Percentiles rank a stretch among this genome's conserved stretches.
Conservation (phyloP, 805 yeast genomes). For the Candida taoyuanica region DNA sequence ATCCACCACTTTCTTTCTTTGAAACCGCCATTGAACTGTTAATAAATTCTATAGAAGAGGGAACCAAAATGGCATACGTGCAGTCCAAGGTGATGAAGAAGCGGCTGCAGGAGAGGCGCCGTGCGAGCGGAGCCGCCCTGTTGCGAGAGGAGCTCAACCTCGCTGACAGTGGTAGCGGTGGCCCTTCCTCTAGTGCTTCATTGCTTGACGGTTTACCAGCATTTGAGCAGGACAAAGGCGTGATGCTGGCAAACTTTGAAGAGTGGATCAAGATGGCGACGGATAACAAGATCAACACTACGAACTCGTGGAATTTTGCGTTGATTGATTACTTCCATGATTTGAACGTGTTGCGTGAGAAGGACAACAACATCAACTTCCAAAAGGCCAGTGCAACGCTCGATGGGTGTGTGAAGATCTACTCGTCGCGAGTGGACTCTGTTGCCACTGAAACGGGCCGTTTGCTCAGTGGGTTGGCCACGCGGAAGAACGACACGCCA, state of each 20-base stretch:
- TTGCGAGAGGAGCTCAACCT: slow-evolving; percentile 27
- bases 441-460: slow-evolving; percentile 88
- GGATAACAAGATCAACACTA: slow-evolving; percentile 61
- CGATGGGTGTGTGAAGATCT: slow-evolving; percentile 92
- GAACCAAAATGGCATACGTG: slow-evolving; percentile 23
- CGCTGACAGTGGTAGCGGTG: slow-evolving; percentile 12
- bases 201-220: slow-evolving; percentile 23
- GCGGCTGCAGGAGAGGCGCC: slow-evolving; percentile 27
- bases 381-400: slow-evolving; percentile 87
- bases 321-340: slow-evolving; percentile 90
- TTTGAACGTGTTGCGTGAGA: slow-evolving; percentile 66
- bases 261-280: slow-evolving; percentile 30
- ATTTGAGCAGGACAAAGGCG: slow-evolving; percentile 30
- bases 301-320: slow-evolving; percentile 87
- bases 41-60: too few species aligned
- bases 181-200: too few species aligned
- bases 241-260: slow-evolving; percentile 29
- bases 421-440: slow-evolving; percentile 88
- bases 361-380: slow-evolving; percentile 75
- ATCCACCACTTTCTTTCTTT: not conserved
- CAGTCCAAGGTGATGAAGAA: slow-evolving; percentile 27
- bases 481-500: slow-evolving; percentile 19
- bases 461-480: slow-evolving; percentile 69
- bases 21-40: not conserved
- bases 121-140: slow-evolving; percentile 31